phyloP scores from a whole-genome alignment of 208 protist genomes.

The Perkinsela sp. region DNA sequence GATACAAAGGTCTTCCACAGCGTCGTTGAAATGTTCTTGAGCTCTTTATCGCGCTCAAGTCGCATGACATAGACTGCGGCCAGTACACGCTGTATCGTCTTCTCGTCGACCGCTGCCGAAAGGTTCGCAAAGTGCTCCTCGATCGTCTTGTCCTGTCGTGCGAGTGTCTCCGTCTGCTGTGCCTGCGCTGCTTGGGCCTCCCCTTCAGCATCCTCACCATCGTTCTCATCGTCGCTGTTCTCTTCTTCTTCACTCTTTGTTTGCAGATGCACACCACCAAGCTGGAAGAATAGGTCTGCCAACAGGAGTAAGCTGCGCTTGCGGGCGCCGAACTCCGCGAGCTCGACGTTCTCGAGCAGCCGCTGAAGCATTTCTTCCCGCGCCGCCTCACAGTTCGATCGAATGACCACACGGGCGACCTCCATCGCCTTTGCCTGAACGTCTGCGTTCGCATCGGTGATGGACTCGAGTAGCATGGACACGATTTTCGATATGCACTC shows the following conservation, averaged over 20 bases:
- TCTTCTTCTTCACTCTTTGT: conserved; percentile 38
- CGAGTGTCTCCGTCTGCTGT: conserved; percentile 4
- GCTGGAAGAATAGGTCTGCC: conserved; percentile 51
- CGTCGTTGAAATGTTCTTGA: not conserved
- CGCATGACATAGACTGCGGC: not conserved
- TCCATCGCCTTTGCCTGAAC: conserved; percentile 51
- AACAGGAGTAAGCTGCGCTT: conserved; percentile 58
- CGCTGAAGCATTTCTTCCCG: conserved; percentile 38
- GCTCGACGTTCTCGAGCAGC: conserved; percentile 34
- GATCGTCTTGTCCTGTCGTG: not conserved
- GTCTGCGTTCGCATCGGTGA: conserved; percentile 59
- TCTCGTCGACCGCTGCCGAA: not conserved
- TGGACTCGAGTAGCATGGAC: conserved; percentile 52
- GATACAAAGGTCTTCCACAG: not conserved
- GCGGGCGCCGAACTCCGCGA: conserved; percentile 43
- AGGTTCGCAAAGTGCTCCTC: not conserved
- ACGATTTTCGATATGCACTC: conserved; percentile 35
- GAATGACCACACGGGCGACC: conserved; percentile 61
- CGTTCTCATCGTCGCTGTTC: conserved; percentile 6
- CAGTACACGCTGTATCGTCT: not conserved
- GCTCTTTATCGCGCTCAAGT: not conserved
- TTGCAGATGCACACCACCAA: conserved; percentile 49
- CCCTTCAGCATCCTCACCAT: conserved; percentile 7
- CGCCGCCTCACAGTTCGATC: conserved; percentile 48
- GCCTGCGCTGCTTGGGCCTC: conserved; percentile 5